Evolutionary conservation across 208 protist genomes (phyloP).

Genomic region (Trichomonas gallinae): DNA sequence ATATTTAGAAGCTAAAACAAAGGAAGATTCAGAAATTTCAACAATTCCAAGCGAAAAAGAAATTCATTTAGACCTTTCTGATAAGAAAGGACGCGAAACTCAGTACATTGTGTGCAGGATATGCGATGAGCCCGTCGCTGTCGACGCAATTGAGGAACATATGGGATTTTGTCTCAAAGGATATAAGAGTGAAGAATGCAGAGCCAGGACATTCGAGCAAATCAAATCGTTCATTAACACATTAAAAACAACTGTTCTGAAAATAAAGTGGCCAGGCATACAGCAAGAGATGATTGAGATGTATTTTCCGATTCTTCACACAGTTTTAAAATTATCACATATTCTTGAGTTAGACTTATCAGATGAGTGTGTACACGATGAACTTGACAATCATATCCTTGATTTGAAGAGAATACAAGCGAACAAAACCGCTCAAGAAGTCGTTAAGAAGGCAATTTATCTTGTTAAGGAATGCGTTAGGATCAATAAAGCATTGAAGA

Average conservation of each 20-base stretch:
- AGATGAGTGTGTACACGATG: neutral
- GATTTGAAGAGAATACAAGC: neutral
- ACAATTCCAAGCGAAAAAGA: neutral
- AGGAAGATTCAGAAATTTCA: neutral
- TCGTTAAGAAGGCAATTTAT: neutral
- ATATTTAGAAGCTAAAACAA: neutral
- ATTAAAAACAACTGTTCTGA: neutral
- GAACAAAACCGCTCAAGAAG: neutral
- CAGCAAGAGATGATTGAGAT: neutral
- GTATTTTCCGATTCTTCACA: neutral
- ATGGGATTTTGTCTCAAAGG: neutral
- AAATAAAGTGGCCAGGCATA: neutral
- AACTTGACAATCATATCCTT: neutral
- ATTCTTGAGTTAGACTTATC: neutral
- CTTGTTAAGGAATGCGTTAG: neutral
- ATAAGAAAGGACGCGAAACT: neutral
- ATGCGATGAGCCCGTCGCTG: neutral
- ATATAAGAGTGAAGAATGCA: neutral
- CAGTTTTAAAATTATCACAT: neutral
- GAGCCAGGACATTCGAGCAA: neutral
- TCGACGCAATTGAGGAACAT: neutral
- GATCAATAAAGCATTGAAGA: neutral
- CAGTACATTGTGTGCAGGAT: neutral
- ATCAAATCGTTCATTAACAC: neutral
- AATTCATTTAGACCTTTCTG: neutral